Conservation (phyloP, 2,329 filamentous ascomycete species). For the Claviceps monticola region DNA sequence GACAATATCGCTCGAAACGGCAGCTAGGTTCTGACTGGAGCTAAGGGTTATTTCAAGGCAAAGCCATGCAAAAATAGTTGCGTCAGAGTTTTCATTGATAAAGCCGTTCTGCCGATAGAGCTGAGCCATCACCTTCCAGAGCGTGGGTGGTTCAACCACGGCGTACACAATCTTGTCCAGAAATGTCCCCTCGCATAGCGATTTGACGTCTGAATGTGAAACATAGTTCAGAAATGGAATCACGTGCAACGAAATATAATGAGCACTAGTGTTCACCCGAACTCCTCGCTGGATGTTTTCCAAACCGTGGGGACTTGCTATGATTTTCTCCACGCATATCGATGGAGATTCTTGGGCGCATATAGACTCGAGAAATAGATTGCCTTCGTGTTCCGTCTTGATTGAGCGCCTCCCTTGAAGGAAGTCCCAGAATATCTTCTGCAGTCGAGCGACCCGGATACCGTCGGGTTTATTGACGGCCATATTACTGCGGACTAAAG, state of each 20-base stretch:
- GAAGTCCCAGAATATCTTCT: neutral
- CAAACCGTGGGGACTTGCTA: neutral
- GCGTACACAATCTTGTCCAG: neutral
- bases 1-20: neutral
- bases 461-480: neutral
- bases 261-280: neutral
- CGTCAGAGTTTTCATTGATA: neutral
- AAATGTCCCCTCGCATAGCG: neutral
- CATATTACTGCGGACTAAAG: neutral
- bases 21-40: neutral
- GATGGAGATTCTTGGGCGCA: neutral
- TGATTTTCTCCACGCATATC: neutral
- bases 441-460: neutral
- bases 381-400: neutral
- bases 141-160: neutral
- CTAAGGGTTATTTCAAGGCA: slow-evolving; percentile 8
- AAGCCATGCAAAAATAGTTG: slow-evolving; percentile 7
- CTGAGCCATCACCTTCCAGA: neutral
- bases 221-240: neutral
- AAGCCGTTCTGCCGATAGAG: neutral
- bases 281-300: neutral
- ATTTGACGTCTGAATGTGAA: neutral
- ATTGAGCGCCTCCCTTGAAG: neutral
- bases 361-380: neutral
- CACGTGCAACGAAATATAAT: neutral